Conservation (phyloP, 805 yeast genomes). For the Saturnispora serradocipensis region DNA sequence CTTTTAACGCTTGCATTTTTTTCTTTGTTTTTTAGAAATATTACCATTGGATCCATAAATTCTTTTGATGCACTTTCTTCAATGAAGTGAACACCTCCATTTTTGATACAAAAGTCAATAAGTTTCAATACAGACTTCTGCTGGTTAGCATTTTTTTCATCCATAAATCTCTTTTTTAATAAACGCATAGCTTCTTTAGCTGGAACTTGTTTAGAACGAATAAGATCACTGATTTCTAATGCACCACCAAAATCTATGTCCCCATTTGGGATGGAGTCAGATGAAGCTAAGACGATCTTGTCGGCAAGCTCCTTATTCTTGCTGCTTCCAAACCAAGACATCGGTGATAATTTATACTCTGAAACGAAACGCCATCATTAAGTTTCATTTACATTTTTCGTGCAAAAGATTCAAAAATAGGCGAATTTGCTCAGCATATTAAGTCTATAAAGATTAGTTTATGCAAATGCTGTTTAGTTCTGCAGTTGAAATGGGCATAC, state of each 20-base stretch:
- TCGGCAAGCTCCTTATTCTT: slow-evolving; percentile 40
- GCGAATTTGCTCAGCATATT: neutral
- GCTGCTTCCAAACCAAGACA: slow-evolving; percentile 45
- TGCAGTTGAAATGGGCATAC: neutral
- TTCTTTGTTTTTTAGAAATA: slow-evolving; percentile 26
- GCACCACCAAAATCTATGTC: slow-evolving; percentile 67
- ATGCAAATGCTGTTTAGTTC: neutral
- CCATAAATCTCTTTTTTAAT: slow-evolving; percentile 63
- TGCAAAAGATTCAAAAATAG: neutral
- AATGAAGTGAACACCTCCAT: slow-evolving; percentile 83
- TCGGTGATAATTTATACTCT: slow-evolving; percentile 11
- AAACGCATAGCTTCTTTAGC: slow-evolving; percentile 79
- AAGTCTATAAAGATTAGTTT: neutral
- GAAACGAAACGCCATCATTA: neutral
- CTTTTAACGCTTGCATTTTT: slow-evolving; percentile 45
- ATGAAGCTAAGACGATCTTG: slow-evolving; percentile 68
- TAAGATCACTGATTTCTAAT: slow-evolving; percentile 78
- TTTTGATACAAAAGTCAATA: slow-evolving; percentile 81
- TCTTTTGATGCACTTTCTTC: slow-evolving; percentile 74
- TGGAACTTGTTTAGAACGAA: slow-evolving; percentile 69
- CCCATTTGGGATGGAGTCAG: slow-evolving; percentile 86
- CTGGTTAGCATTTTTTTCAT: slow-evolving; percentile 62
- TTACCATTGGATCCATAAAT: slow-evolving; percentile 72
- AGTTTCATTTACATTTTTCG: neutral
- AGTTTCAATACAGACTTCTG: slow-evolving; percentile 68